Base-by-base conservation (phyloP, 225 moss, liverwort and hornwort species). In the Ulota crispa region DNA sequence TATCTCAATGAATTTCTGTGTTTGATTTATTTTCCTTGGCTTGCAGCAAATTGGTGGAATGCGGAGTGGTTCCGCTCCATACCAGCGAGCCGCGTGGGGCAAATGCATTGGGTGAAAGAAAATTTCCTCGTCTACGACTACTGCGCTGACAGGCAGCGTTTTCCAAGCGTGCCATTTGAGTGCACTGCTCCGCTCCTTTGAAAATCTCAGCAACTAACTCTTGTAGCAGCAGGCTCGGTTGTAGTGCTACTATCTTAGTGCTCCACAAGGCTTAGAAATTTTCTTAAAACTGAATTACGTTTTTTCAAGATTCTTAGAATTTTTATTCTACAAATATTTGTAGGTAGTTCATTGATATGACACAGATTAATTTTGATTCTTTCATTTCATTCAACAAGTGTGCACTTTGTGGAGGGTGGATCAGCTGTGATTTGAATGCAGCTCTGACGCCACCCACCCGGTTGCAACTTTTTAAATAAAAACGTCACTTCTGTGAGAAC, bases 31-130 rank as follows among this genome's bases (percentile, higher is more conserved):
- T 50, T 18, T 5, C 50, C 50, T 50, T 50, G 50, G 50, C 18
- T 64, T 80, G 81, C 89, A 91, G 91, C 78, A 14, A 79, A 79
- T 67, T 91, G 91, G 91, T 91, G 89, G 89, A 87, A 86, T 26
- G 85, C 81, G 52, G 78, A 91, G 43, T 72, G 85, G 81, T 91
- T 86, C 41, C 85, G 73, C 27, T 82, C 85, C 68, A 79, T 85
- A 11, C 86, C 86, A 1, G 85, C 78, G 18, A 75, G 68, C 54
- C 91, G 88, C 28, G 56, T 85, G 21, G 88, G 85, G 71, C 91
- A 91, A 66, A 83, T 89, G 87, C 78, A 77, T 0, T 91, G 89
- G 88, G 91, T 91, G 76, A 71, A 76, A 1, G 64, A 85, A 18
- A 91, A 91, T 63, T 91, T 88, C 69, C 24, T 83, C 54, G 83